Conservation (phyloP, 768 basidiomycete species). For the Austroboletus festivus region DNA sequence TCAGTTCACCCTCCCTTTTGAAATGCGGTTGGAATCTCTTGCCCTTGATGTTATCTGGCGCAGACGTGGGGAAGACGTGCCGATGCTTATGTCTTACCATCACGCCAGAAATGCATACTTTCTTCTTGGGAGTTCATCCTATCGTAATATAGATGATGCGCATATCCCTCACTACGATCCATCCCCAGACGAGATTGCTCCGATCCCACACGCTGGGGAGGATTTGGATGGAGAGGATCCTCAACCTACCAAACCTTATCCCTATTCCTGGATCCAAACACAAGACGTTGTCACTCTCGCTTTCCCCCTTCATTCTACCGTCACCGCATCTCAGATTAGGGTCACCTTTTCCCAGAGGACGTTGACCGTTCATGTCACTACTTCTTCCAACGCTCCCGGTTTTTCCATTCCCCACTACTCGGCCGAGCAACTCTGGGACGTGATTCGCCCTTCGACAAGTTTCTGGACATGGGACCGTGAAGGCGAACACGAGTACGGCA, state of each 20-base stretch:
- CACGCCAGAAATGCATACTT: constrained; percentile 45
- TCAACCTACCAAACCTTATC: constrained; percentile 53
- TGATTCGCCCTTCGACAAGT: constrained; percentile 71
- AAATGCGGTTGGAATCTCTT: constrained; percentile 29
- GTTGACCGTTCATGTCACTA: constrained; percentile 60
- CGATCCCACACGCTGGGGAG: constrained; percentile 64
- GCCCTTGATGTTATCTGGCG: constrained; percentile 64
- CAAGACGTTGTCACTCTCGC: constrained; percentile 78
- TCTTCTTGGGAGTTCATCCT: constrained; percentile 56
- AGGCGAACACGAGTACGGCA: constrained; percentile 61
- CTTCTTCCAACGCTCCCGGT: constrained; percentile 26
- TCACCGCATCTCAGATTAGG: constrained; percentile 59
- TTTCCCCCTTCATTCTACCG: constrained; percentile 76
- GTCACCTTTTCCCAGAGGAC: constrained; percentile 63
- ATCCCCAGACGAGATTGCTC: constrained; percentile 60
- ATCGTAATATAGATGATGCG: constrained; percentile 40
- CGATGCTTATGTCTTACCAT: constrained; percentile 53
- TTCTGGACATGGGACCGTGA: constrained; percentile 92
- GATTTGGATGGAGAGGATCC: constrained; percentile 41
- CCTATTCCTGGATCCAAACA: constrained; percentile 94
- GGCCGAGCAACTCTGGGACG: constrained; percentile 71
- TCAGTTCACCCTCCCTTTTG: constrained; percentile 44
- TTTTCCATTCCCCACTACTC: constrained; percentile 56
- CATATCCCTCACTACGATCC: constrained; percentile 48
- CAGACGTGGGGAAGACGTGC: constrained; percentile 67